Percentiles rank a stretch among this genome's conserved stretches.
Evolutionary conservation across 2,329 filamentous ascomycete genomes (phyloP).

Genomic region (Phoma herbarum): DNA sequence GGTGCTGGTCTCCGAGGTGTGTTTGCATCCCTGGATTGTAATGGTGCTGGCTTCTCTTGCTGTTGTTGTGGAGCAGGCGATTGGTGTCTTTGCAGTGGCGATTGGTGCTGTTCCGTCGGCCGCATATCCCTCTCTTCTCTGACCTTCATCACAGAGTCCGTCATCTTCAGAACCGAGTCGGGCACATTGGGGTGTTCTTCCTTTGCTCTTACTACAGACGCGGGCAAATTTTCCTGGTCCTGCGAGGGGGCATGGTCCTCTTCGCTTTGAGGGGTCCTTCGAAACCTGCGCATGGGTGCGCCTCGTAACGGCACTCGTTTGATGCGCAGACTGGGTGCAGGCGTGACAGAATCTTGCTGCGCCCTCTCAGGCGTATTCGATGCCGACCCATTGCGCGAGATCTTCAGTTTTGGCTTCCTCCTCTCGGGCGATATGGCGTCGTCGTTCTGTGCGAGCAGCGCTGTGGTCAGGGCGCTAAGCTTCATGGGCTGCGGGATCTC

Average conservation of each 20-base stretch:
- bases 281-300: slow-evolving; percentile 50
- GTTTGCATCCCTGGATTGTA: slow-evolving; percentile 67
- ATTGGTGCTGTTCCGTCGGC: slow-evolving; percentile 35
- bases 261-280: slow-evolving; percentile 52
- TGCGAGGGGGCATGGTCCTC: slow-evolving; percentile 57
- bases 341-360: slow-evolving; percentile 49
- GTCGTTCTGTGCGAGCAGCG: slow-evolving; percentile 67
- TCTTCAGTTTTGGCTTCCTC: slow-evolving; percentile 50
- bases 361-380: slow-evolving; percentile 49
- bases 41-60: slow-evolving; percentile 56
- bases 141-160: slow-evolving; percentile 48
- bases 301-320: slow-evolving; percentile 52
- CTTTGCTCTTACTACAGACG: slow-evolving; percentile 42
- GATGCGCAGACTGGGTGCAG: slow-evolving; percentile 52
- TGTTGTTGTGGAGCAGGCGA: slow-evolving; percentile 41
- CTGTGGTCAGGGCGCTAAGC: slow-evolving; percentile 91
- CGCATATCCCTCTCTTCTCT: slow-evolving; percentile 37
- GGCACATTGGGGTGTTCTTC: slow-evolving; percentile 32
- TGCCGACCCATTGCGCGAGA: slow-evolving; percentile 47
- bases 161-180: slow-evolving; percentile 19
- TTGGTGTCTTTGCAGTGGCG: slow-evolving; percentile 46
- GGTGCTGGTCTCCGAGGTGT: slow-evolving; percentile 82
- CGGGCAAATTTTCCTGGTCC: slow-evolving; percentile 85
- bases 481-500: slow-evolving; percentile 88
- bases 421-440: slow-evolving; percentile 53